Base-by-base conservation (phyloP, 2,329 filamentous ascomycete genomes). In the Corynespora cassiicola region DNA sequence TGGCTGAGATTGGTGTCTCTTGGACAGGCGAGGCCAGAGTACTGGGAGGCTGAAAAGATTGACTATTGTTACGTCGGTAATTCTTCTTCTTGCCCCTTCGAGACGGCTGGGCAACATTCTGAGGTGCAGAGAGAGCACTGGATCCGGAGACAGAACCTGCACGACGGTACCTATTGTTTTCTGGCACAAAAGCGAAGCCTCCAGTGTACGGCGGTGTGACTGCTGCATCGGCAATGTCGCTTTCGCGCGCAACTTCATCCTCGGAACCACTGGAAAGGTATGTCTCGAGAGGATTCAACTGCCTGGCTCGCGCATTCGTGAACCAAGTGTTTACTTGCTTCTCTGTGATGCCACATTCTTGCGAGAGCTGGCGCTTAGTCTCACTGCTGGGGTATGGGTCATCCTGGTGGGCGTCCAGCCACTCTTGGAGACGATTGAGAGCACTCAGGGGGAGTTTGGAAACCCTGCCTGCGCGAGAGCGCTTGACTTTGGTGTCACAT, bases 81-180 rank as follows among this genome's bases (percentile, higher is more conserved):
- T 61, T 52, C 34, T 68, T 68, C 56, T 68, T 68, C 49, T 66
- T 68, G n/a, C 64, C 64, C 23, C 61, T 48, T 26, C 64, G 50
- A 1, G 58, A 58, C 6, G 49, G 16, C 8, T 31, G 39, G 7
- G 36, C 18, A 3, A 31, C 31, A 3, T 31, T 9, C 6, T 43
- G 37, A 8, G 34, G 29, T 2, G 31, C 10, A 12, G 39, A 41
- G 31, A 26, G 35, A 3, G 23, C 34, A 36, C 45, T 38, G 39
- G 31, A 32, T 3, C 39, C 46, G 2, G 41, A 25, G 15, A 52
- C 39, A 1, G 51, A 50, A 11, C 39, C 34, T 14, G 48, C 39
- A 5, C 38, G 33, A 11, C 36, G 19, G n/a, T 31, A 16, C 5
- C 20, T 18, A 20, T 5, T 22, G 16, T 6, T 41, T 11, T 45